phyloP scores from a whole-genome alignment of 1,139 yeast genomes.

The Scheffersomyces illinoinensis region DNA sequence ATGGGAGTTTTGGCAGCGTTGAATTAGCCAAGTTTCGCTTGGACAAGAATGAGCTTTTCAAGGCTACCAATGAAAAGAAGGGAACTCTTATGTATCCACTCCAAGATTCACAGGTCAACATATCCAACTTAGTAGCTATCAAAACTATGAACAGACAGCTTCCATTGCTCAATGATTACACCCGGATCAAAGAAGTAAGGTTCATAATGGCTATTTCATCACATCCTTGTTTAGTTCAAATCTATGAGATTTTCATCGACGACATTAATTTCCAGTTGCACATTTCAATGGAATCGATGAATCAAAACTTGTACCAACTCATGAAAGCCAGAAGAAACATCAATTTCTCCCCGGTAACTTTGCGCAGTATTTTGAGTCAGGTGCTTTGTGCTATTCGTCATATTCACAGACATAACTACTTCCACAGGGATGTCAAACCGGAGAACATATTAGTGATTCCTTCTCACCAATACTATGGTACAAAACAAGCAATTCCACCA shows the following conservation, averaged over 20 bases:
- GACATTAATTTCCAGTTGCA: slow-evolving; percentile 57
- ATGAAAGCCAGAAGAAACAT: slow-evolving; percentile 57
- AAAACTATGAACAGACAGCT: slow-evolving; percentile 71
- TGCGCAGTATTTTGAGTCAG: slow-evolving; percentile 69
- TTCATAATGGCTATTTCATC: slow-evolving; percentile 72
- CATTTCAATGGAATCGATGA: slow-evolving; percentile 88
- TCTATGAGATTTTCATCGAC: slow-evolving; percentile 80
- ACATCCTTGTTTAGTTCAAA: slow-evolving; percentile 70
- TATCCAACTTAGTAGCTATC: slow-evolving; percentile 64
- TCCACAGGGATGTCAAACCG: slow-evolving; percentile 85
- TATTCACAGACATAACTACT: slow-evolving; percentile 72
- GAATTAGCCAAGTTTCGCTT: slow-evolving; percentile 52
- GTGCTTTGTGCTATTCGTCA: slow-evolving; percentile 75
- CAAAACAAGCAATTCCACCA: slow-evolving; percentile 41
- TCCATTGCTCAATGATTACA: slow-evolving; percentile 53
- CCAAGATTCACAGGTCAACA: slow-evolving; percentile 18
- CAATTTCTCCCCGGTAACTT: slow-evolving; percentile 56
- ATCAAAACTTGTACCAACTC: slow-evolving; percentile 73
- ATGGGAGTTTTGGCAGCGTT: slow-evolving; percentile 80
- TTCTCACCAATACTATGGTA: slow-evolving; percentile 52
- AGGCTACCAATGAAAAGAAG: slow-evolving; percentile 11
- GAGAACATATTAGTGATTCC: slow-evolving; percentile 74
- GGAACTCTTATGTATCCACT: slow-evolving; percentile 57
- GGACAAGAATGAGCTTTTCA: slow-evolving; percentile 8
- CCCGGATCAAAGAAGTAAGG: slow-evolving; percentile 68